Evolutionary conservation across 768 basidiomycete genomes (phyloP), one percentile per base, ranked within the genome.

Genomic region (Tephrocybe rancida): DNA sequence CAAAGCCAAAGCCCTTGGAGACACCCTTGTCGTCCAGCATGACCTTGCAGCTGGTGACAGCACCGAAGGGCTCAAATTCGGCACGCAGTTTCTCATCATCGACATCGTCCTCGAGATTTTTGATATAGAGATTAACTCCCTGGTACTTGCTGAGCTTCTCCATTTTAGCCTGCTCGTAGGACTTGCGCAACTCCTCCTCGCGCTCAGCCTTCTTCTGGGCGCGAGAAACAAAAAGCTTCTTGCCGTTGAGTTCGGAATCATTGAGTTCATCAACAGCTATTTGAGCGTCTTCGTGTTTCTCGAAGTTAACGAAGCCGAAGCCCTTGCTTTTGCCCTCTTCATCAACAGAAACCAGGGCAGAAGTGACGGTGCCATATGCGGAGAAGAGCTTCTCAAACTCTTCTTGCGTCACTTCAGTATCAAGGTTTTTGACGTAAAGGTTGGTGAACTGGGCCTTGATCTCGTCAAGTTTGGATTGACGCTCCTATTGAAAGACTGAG

Each of bases 131-230:
- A 79, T 99, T 99, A 72, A 98, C 95, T 52, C 97, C 97, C 63
- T 97, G 95, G 66, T 93, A 97, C 76, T 99, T 99, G 87, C 87
- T 90, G 65, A 95, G 73, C 73, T 95, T 95, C 84, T 99, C 97
- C 84, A 94, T 84, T 77, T 95, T 94, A 46, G 94, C 92, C 66
- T 88, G 87, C 76, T 99, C 96, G 72, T 98, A 97, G 2, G 88
- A 89, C 70, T 82, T 84, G 69, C 93, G 89, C 46, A 99, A 75
- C 74, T 98, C 96, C 64, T 98, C 94, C 75, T 99, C 95, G 45
- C 97, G 94, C 77, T 99, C 97, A 24, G 88, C 82, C 78, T 98
- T 96, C 84, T 98, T 98, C 76, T 99, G 97, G 42, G 97, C 97
- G 63, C 97, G 91, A 38, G 93, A 80, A 52, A 98, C 97, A 67